Percentiles rank a stretch among this genome's conserved stretches.
Conservation (phyloP, 768 basidiomycete species). For the Sporobolomyces phaffii region DNA sequence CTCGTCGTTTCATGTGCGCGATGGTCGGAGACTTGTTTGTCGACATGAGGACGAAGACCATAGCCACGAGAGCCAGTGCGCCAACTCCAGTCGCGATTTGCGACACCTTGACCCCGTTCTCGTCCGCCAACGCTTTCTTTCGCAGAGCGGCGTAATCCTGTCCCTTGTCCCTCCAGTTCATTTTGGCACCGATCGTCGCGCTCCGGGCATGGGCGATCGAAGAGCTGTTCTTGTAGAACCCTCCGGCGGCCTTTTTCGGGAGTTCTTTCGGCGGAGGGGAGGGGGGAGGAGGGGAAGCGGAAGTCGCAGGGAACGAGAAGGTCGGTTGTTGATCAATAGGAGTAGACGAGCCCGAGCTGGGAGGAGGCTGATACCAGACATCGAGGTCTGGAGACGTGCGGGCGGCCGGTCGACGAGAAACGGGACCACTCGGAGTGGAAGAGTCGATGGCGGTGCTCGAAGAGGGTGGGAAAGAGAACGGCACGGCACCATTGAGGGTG, state of each 20-base stretch:
- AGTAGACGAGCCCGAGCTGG: not conserved
- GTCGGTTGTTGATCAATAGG: constrained; percentile 6
- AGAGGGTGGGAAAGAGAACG: constrained; percentile 7
- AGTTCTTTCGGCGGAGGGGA: constrained; percentile 21
- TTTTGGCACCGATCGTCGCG: not conserved
- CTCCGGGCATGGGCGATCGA: constrained; percentile 25
- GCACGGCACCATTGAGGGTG: constrained; percentile 22
- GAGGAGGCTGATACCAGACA: constrained; percentile 19
- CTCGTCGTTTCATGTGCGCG: constrained; percentile 31
- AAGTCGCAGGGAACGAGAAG: constrained; percentile 23
- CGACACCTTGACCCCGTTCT: not conserved
- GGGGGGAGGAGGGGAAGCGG: constrained; percentile 13
- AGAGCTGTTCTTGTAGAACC: constrained; percentile 34
- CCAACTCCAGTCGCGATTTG: constrained; percentile 13
- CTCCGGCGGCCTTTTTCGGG: not conserved
- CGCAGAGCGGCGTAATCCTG: constrained; percentile 21
- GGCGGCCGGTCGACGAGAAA: constrained; percentile 21
- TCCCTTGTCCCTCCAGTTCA: constrained; percentile 34
- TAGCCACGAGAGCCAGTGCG: constrained; percentile 2
- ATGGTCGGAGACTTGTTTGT: constrained; percentile 14
- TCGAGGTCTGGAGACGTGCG: constrained; percentile 16
- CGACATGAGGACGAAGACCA: constrained; percentile 10
- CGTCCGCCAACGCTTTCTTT: constrained; percentile 3
- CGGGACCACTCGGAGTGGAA: not conserved
- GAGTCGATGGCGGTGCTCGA: constrained; percentile 16